Base-by-base conservation (phyloP, 257 asterid genomes). In the Haberlea rhodopensis region DNA sequence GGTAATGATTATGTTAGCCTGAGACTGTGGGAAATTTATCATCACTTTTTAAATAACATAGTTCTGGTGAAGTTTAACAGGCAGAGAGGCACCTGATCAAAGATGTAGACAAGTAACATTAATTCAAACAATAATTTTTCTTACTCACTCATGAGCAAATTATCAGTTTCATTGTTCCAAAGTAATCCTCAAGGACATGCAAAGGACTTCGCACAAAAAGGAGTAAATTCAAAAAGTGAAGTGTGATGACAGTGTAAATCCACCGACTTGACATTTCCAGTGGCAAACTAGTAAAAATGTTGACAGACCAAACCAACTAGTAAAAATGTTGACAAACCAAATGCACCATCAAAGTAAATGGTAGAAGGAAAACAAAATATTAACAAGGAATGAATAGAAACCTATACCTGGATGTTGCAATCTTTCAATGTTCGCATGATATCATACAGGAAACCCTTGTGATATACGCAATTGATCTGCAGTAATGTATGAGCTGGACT, bases 371-470 rank as follows among this genome's bases (percentile, higher is more conserved):
- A 37, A 57, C 4, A 23, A 65, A 52, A 16, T 51, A 45, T 31
- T 49, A 5, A 57, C 31, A 68, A 70, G 8, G 51, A 10, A n/a
- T n/a, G n/a, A n/a, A 24, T 24, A 69, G 9, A 63, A 61, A 69
- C 11, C 6, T 37, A 18, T 54, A 86, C 96, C 89, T 86, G 89
- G 65, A 91, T 73, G 69, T 71, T 76, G 75, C 79, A 77, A 73
- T 88, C 98, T 78, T 91, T 88, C 78, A 91, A 66, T 25, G 94
- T 84, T 45, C 91, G 69, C 80, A 84, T 73, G 65, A 85, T 82
- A 76, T 91, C 98, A 74, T 91, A 88, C 29, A 86, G 87, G 61
- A 86, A 79, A 59, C 98, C 96, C 77, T 86, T 88, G 81, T 88
- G 87, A 84, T 91, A 88, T 58, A 86, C 73, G 43, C 90, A 86